Conservation (phyloP, 83 land plant species). For the Thuja plicata region DNA sequence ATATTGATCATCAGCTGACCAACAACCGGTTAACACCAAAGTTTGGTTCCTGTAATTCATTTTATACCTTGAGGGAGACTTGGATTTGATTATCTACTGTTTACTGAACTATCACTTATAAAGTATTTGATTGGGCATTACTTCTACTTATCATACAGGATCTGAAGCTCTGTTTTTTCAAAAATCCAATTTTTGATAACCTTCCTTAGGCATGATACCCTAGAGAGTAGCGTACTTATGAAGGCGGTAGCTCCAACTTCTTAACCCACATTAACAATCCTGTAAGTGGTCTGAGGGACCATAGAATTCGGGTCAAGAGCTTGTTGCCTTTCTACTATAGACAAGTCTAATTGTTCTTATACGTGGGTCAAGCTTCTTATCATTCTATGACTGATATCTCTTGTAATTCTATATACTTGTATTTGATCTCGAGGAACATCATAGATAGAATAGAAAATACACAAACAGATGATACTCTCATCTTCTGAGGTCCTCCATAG, state of each 20-base stretch:
- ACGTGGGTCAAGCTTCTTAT: no score
- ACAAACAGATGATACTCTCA: no score
- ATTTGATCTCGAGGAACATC: no score
- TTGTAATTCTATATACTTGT: no score
- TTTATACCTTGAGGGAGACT: not conserved
- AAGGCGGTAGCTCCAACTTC: not conserved
- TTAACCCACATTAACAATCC: not conserved
- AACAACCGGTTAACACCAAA: not conserved
- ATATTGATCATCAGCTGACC: not conserved
- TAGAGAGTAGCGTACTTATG: not conserved
- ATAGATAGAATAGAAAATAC: no score
- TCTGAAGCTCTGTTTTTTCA: not conserved
- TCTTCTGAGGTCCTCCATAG: no score
- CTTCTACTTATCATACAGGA: not conserved
- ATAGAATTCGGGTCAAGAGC: not conserved
- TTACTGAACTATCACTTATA: not conserved
- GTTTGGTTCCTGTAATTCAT: not conserved
- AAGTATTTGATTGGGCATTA: not conserved
- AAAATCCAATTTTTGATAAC: not conserved
- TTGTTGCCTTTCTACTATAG: not conserved
- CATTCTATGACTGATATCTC: no score
- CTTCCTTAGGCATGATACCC: not conserved
- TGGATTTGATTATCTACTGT: not conserved
- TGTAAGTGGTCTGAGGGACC: not conserved
- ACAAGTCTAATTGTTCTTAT: no score